phyloP scores from a whole-genome alignment of 257 asterid genomes.

The Salvia miltiorrhiza region DNA sequence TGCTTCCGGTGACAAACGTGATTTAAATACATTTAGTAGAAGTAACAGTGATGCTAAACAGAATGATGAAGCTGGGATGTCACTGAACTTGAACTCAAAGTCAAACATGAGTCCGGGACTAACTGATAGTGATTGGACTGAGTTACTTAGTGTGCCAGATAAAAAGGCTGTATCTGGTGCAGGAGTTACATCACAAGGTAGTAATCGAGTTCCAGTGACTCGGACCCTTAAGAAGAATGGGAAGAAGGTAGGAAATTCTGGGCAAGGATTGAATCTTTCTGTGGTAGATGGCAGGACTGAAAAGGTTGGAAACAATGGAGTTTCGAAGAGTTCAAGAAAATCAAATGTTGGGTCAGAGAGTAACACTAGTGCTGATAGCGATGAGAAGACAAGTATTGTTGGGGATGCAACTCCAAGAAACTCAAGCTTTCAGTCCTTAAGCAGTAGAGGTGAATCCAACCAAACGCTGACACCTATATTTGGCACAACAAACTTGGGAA shows the following conservation, averaged over 20 bases:
- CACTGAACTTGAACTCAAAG: conserved; percentile 39
- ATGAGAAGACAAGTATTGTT: conserved; percentile 39
- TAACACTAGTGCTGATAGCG: conserved; percentile 37
- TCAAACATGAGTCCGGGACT: conserved; percentile 37
- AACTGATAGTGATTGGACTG: conserved; percentile 92
- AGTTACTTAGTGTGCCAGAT: conserved; percentile 70
- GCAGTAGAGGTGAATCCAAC: conserved; percentile 44
- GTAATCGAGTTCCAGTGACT: conserved; percentile 38
- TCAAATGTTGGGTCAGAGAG: conserved; percentile 42
- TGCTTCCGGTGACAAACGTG: conserved; percentile 26
- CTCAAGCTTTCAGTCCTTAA: conserved; percentile 39
- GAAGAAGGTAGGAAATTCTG: conserved; percentile 40
- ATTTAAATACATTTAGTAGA: conserved; percentile 29
- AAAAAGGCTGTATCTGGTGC: conserved; percentile 35
- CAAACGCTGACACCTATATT: conserved; percentile 21
- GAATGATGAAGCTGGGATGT: conserved; percentile 36
- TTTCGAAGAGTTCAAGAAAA: conserved; percentile 41
- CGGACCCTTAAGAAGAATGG: conserved; percentile 45
- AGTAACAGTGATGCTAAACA: conserved; percentile 36
- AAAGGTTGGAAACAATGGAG: conserved; percentile 42
- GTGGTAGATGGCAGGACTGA: conserved; percentile 35
- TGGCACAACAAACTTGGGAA: conserved; percentile 28
- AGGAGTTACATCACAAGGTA: conserved; percentile 28
- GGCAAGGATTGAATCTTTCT: conserved; percentile 37
- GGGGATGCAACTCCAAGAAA: conserved; percentile 41